These are phyloP conservation scores for Aspergillus neotritici DNA, from an alignment of 2,329 filamentous ascomycete species.

Conservation along the genomic window DNA sequence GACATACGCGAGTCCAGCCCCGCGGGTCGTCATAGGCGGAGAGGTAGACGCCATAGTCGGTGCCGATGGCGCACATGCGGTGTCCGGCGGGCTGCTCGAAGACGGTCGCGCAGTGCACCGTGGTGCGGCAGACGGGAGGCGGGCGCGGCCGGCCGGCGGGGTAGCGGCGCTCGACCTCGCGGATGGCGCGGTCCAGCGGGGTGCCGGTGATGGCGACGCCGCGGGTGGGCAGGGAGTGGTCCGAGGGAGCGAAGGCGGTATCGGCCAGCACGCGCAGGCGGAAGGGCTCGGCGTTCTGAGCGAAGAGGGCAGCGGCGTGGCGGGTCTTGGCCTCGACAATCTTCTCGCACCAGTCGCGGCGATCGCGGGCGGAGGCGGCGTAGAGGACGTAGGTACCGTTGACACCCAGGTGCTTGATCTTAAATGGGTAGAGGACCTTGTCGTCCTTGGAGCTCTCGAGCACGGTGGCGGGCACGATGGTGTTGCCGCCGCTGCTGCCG, in stretches of 20 bases:
- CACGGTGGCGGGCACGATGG: constrained; percentile 43
- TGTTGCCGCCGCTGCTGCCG: constrained; percentile 55
- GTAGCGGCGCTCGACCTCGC: constrained; percentile 76
- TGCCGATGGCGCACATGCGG: constrained; percentile 87
- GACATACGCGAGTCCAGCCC: constrained; percentile 77
- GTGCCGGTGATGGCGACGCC: constrained; percentile 81
- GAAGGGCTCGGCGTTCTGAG: constrained; percentile 95
- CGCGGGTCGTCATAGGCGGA: constrained; percentile 83
- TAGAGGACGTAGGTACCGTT: constrained; percentile 83
- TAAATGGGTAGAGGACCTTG: constrained; percentile 87
- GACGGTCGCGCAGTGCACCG: constrained; percentile 87
- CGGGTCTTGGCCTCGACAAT: constrained; percentile 93
- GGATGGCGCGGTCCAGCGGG: constrained; percentile 82
- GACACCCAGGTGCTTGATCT: constrained; percentile 89
- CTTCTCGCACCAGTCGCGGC: constrained; percentile 85
- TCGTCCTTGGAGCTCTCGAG: constrained; percentile 62
- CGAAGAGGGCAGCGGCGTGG: constrained; percentile 79
- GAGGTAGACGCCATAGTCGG: constrained; percentile 88
- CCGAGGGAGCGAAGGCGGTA: constrained; percentile 61
- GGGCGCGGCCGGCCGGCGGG: constrained; percentile 56
- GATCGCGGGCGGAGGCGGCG: constrained; percentile 66
- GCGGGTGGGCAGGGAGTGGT: constrained; percentile 52
- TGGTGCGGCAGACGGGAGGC: constrained; percentile 74
- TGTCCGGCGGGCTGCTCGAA: constrained; percentile 77
- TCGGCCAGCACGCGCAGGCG: constrained; percentile 86